Base-by-base conservation (phyloP, 441 rosid species). In the Melastoma candidum region DNA sequence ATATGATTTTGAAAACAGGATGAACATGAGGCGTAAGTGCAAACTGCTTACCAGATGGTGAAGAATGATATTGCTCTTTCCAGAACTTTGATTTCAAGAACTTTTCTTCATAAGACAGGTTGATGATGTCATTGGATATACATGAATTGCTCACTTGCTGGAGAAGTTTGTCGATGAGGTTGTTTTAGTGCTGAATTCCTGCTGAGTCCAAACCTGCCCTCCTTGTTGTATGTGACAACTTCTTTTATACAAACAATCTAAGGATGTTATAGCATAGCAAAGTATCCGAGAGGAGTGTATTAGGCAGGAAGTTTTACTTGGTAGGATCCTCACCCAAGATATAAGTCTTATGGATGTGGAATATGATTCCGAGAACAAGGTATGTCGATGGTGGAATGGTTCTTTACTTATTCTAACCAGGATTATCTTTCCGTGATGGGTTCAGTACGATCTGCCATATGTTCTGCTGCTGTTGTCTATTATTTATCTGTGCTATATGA, bases 251-350 rank as follows among this genome's bases (percentile, higher is more conserved):
- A 6, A 4, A 48, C 53, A 13, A 36, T 36, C 12, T 32, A 9
- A 51, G 26, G 3, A n/a, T 1, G 6, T 12, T 29, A 11, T 22
- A 50, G 25, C 41, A n/a, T 12, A 24, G 1, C 47, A 7, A 44
- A 22, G 51, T 52, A 12, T 26, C 25, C 25, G 7, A 57, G 7
- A 26, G 22, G 47, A 24, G 7, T 32, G 29, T 17, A 54, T 12
- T 29, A 7, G 24, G 51, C 12, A 4, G 12, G 49, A 57, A 39
- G 29, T 47, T 75, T 75, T 58, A 84, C 93, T 64, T 3, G 95
- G 85, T 56, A 87, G 73, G 47, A 82, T 56, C 66, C 88, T 74
- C 51, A 88, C 76, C 92, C 92, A 79, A 29, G 95, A 82, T 53
- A 84, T 74, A 7, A 7, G 36, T 29, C 36, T 29, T 29, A 29